These are phyloP conservation scores for Colletotrichum sp. DNA, from an alignment of 2,329 filamentous ascomycete genomes.

Conservation along the genomic window DNA sequence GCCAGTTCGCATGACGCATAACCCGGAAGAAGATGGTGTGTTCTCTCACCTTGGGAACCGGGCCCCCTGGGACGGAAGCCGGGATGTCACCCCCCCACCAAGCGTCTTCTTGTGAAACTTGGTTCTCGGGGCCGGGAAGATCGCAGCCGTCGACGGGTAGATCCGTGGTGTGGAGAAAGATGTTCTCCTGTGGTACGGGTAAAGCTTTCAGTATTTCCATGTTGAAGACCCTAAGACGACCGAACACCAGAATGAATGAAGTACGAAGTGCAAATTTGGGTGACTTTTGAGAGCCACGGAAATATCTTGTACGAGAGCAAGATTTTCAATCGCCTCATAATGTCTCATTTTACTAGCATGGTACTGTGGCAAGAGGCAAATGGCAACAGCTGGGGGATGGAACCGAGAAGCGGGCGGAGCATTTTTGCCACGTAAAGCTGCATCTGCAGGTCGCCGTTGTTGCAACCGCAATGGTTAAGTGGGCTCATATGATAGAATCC, in stretches of 20 bases:
- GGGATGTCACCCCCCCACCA: not conserved
- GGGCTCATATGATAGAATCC: not conserved
- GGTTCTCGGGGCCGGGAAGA: not conserved
- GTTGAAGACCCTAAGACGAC: not conserved
- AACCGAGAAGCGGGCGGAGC: too few species aligned
- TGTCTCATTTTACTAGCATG: too few species aligned
- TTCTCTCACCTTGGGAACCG: not conserved
- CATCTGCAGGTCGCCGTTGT: not conserved
- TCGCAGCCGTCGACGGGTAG: not conserved
- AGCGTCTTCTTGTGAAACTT: not conserved
- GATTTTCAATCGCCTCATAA: too few species aligned
- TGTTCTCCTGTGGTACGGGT: not conserved
- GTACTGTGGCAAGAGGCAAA: too few species aligned
- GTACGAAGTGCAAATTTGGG: accelerated
- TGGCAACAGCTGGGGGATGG: too few species aligned
- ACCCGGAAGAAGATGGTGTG: not conserved
- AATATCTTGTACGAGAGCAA: too few species aligned
- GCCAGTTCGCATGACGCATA: not conserved
- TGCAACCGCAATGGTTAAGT: not conserved
- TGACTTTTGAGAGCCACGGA: accelerated
- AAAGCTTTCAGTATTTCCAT: not conserved
- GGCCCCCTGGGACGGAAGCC: not conserved
- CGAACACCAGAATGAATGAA: accelerated
- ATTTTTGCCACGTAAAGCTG: not conserved
- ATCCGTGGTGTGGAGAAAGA: not conserved